Percentiles rank a stretch among this genome's conserved stretches.
phyloP scores from a whole-genome alignment of 768 basidiomycete genomes.

The Piloderma croceum region DNA sequence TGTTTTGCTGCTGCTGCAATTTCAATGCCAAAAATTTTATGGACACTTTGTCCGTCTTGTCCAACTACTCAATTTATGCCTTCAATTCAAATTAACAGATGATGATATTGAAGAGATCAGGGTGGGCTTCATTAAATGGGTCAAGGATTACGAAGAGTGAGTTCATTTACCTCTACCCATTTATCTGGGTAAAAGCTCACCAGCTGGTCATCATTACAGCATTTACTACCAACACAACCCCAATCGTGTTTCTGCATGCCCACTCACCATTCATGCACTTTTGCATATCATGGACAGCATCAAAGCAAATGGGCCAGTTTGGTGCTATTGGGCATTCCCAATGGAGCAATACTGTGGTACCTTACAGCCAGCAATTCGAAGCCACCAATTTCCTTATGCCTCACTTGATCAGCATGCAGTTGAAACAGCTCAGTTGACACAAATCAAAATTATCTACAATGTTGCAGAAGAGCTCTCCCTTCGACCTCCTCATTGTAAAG shows the following conservation, averaged over 20 bases:
- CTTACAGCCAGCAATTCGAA: slow-evolving; percentile 3
- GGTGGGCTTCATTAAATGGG: slow-evolving; percentile 1
- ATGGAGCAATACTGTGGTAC: slow-evolving; percentile 1
- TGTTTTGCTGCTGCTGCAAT: too few species aligned
- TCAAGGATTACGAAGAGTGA: slow-evolving; percentile 1
- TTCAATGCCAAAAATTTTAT: slow-evolving; percentile 25
- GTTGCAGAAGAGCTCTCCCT: slow-evolving; percentile 1
- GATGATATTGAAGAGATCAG: neutral
- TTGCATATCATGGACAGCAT: slow-evolving; percentile 28
- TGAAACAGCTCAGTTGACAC: slow-evolving; percentile 6
- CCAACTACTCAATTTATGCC: slow-evolving; percentile 25
- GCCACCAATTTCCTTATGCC: slow-evolving; percentile 3
- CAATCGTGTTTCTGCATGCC: slow-evolving; percentile 16
- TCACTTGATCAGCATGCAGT: slow-evolving; percentile 2
- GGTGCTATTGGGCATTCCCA: slow-evolving; percentile 23
- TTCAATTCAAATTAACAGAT: neutral
- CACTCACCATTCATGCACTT: slow-evolving; percentile 23
- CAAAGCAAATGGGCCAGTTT: slow-evolving; percentile 26
- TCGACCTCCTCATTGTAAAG: too few species aligned
- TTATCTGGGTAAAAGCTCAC: neutral
- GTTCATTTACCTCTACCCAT: neutral
- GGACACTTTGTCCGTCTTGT: slow-evolving; percentile 34
- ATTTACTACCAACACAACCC: slow-evolving; percentile 21
- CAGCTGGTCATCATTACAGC: slow-evolving; percentile 3
- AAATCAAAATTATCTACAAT: slow-evolving; percentile 4